Base-by-base conservation (phyloP, 257 asterid genomes). In the Paraleonurus japonicus region DNA sequence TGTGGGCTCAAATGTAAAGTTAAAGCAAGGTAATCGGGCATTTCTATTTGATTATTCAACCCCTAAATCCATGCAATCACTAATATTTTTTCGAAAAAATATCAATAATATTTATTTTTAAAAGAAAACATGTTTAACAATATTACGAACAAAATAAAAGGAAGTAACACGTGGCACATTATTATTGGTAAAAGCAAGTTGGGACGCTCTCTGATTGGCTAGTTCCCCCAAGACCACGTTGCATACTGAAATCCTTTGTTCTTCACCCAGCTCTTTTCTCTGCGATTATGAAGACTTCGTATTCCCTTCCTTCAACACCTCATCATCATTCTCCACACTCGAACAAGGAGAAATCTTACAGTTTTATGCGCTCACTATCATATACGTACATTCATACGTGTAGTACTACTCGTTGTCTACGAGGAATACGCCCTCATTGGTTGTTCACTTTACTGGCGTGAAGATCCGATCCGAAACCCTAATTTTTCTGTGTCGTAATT, bases 121-220 rank as follows among this genome's bases (percentile, higher is more conserved):
- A 53, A 20, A 7, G 4, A 19, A 51, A 51, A 19, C 24, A 19
- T 8, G 7, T 9, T 7, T 9, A 8, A 17, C 27, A 53, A 19
- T 9, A 53, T 19, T 53, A 54, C 6, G 35, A 16, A 3, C 5
- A 47, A 45, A 66, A 13, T 43, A 43, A 22, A 22, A 15, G 23
- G 11, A 6, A 67, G 16, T 30, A 16, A 28, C 30, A 85, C 92
- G 92, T 85, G 95, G 81, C 82, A 1, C 8, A 0, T 0, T 9
- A 0, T 13, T 0, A 90, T 78, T 90, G 88, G 97, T 1, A 1
- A 0, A 13, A 70, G 69, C 71, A 62, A 57, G 76, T 43, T 35
- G 57, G 66, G 33, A 15, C 17, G 70, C 80, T 69, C 79, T 69
- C 88, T 85, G 80, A 87, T 90, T 87, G 95, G 96, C 37, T 74